Conservation (phyloP, 805 yeast species). For the Debaryomyces hansenii region DNA sequence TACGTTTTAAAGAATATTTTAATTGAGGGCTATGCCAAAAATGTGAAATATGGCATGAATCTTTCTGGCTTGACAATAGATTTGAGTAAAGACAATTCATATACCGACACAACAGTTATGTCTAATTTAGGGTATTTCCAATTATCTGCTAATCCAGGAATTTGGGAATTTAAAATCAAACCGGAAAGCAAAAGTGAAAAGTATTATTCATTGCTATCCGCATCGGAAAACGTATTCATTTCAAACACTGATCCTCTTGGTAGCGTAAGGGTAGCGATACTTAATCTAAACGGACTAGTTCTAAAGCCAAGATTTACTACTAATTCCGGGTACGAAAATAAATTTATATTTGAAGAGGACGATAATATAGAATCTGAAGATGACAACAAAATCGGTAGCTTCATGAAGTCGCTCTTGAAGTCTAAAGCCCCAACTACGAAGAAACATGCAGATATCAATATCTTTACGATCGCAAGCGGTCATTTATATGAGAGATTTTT, state of each 20-base stretch:
- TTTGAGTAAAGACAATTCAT: conserved; percentile 15
- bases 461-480: conserved; percentile 83
- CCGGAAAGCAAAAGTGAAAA: conserved; percentile 25
- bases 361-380: conserved; percentile 6
- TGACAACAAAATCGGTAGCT: not conserved
- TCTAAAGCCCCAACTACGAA: not conserved
- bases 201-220: conserved; percentile 30
- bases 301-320: conserved; percentile 47
- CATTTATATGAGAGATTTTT: conserved; percentile 72
- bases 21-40: conserved; percentile 71
- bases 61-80: conserved; percentile 57
- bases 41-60: conserved; percentile 30
- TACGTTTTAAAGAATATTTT: conserved; percentile 55
- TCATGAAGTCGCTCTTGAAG: not conserved
- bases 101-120: conserved; percentile 71
- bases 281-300: conserved; percentile 46
- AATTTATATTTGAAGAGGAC: conserved; percentile 8
- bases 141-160: conserved; percentile 70
- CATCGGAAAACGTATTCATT: conserved; percentile 42
- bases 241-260: conserved; percentile 26
- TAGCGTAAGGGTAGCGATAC: conserved; percentile 29
- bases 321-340: conserved; percentile 21
- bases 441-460: conserved; percentile 60
- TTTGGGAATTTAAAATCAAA: conserved; percentile 55
- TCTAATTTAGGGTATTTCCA: conserved; percentile 83